Evolutionary conservation across 208 protist genomes (phyloP).

Genomic region (Wallacemonas sp.): DNA sequence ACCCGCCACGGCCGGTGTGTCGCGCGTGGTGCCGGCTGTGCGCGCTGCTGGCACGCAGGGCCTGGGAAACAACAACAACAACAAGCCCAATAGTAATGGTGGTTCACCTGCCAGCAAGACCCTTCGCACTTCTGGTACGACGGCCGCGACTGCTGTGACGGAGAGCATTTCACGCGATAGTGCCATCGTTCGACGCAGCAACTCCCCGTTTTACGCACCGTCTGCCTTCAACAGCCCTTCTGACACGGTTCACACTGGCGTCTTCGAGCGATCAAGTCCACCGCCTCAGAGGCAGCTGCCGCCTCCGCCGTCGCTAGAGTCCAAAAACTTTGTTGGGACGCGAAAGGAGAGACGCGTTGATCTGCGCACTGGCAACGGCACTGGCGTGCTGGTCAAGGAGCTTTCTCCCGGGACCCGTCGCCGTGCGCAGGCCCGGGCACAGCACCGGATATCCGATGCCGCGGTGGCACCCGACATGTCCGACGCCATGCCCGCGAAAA

Average conservation of each 20-base stretch:
- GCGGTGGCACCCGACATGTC: slow-evolving; percentile 7
- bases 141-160: neutral
- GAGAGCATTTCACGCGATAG: neutral
- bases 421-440: neutral
- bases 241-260: neutral
- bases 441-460: slow-evolving; percentile 7
- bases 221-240: slow-evolving; percentile 7
- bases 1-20: too few relatives aligned
- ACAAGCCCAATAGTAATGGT: too few relatives aligned
- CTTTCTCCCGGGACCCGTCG: slow-evolving; percentile 8
- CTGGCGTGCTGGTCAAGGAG: slow-evolving; percentile 6
- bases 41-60: too few relatives aligned
- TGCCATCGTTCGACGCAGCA: neutral
- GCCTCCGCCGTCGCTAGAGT: neutral
- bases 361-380: neutral
- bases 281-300: neutral
- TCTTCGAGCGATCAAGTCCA: neutral
- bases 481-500: neutral
- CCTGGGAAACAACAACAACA: too few relatives aligned
- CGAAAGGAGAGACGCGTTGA: neutral
- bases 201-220: slow-evolving; percentile 11
- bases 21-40: too few relatives aligned
- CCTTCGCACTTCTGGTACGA: too few relatives aligned
- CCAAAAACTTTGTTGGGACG: slow-evolving; percentile 10
- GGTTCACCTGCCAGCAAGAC: too few relatives aligned